phyloP scores from a whole-genome alignment of 768 basidiomycete species.

The Krasilnikovozyma curviuscula region DNA sequence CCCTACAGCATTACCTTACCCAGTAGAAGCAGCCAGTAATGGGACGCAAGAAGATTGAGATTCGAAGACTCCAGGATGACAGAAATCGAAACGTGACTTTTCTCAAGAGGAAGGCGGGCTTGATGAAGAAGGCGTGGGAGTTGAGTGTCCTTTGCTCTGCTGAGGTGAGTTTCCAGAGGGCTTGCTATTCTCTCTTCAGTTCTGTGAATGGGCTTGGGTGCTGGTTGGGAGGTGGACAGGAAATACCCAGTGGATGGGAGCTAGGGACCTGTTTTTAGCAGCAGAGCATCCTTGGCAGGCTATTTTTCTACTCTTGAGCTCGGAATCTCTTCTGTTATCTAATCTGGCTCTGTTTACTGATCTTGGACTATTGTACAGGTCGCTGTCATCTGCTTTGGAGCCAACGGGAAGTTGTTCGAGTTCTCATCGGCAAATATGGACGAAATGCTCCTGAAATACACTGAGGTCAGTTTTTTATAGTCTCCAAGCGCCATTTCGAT shows the following conservation, averaged over 20 bases:
- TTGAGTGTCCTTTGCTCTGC: conserved; percentile 10
- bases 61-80: too few species aligned
- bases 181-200: not conserved
- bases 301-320: not conserved
- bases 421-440: conserved; percentile 5
- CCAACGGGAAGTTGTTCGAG: conserved; percentile 10
- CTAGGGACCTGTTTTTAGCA: too few species aligned
- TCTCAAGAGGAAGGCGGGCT: conserved; percentile 10
- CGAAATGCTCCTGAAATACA: conserved; percentile 8
- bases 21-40: too few species aligned
- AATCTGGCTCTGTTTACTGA: not conserved
- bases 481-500: too few species aligned
- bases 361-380: not conserved
- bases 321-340: not conserved
- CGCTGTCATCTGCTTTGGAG: conserved; percentile 7
- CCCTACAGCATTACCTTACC: too few species aligned
- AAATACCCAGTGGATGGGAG: too few species aligned
- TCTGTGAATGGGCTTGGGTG: too few species aligned
- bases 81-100: conserved; percentile 1
- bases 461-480: not conserved
- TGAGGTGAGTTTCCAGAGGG: conserved; percentile 1
- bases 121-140: conserved; percentile 14
- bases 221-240: too few species aligned
- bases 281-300: too few species aligned
- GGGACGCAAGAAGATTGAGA: too few species aligned